Evolutionary conservation across 225 moss, liverwort and hornwort species (phyloP), one percentile per base, ranked within the genome.

Genomic region (Pseudoscleropodium purum): DNA sequence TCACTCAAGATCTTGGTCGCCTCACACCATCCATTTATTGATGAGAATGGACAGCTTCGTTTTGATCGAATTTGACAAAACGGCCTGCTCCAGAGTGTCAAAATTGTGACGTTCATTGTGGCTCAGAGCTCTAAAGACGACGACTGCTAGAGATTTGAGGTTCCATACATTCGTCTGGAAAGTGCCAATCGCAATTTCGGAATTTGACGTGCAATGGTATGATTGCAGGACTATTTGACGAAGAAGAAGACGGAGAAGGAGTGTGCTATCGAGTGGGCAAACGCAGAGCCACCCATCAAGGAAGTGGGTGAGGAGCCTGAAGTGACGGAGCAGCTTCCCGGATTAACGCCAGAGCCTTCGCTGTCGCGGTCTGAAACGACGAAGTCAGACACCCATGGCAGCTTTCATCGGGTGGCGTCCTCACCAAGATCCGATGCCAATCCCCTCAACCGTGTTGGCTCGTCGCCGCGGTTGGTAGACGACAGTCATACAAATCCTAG

Each of bases 151-250:
- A 65, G 67, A 79, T 59, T 59, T 79, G 59, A 80, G 80, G 39
- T 60, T 60, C 18, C 19, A 84, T n/a, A 18, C n/a, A 68, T 52
- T 67, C 26, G 23, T 65, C 37, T 49, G 47, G 82, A 25, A 83
- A 51, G 52, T 67, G 67, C 83, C 37, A 9, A 18, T 52, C 24
- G 36, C 37, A 51, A 66, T 36, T 37, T 39, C 37, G 67, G 29
- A n/a, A 52, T 27, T n/a, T 67, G 84, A 84, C 27, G 37, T 67
- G 51, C n/a, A 67, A 56, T n/a, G 39, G 45, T 85, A 11, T 47
- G 61, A 81, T 66, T 87, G 83, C 95, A 98, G 98, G 92, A 95
- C 57, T 97, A 97, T 82, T 81, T 98, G 92, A 89, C 82, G 13
- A 87, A 81, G 75, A 96, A 94, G 91, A 90, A 91, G 68, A 89